A percentile compares a stretch with the other conserved stretches of the same genome.
phyloP scores from a whole-genome alignment of 345 rosid genomes.

The Eucalyptus tenuipes region DNA sequence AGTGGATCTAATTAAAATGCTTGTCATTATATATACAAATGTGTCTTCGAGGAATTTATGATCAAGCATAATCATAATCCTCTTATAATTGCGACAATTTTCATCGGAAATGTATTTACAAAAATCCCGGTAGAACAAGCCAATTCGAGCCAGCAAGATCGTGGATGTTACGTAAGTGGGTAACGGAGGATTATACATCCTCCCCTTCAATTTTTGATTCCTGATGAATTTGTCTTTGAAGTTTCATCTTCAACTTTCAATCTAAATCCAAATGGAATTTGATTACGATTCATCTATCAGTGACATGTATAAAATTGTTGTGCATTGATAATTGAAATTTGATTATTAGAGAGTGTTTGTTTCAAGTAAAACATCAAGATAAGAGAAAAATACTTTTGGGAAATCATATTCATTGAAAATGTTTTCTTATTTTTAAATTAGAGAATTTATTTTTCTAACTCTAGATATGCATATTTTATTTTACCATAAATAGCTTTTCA shows the following conservation, averaged over 20 bases:
- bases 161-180: background rate
- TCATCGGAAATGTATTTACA: background rate
- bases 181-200: background rate
- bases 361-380: rapidly evolving
- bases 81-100: background rate
- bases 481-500: background rate
- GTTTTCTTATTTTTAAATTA: rapidly evolving
- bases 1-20: background rate
- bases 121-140: background rate
- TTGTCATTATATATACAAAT: background rate
- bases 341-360: background rate
- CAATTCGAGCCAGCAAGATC: background rate
- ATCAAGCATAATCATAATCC: background rate
- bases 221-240: background rate
- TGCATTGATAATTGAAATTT: background rate
- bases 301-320: background rate
- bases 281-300: background rate
- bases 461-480: background rate
- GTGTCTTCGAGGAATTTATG: background rate
- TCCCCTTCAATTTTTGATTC: background rate
- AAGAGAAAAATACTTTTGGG: background rate
- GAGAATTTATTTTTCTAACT: background rate
- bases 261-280: background rate
- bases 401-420: background rate
- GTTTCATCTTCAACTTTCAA: background rate